Evolutionary conservation across 106 monocot genomes (phyloP).

Genomic region (Apostasia ramifera): DNA sequence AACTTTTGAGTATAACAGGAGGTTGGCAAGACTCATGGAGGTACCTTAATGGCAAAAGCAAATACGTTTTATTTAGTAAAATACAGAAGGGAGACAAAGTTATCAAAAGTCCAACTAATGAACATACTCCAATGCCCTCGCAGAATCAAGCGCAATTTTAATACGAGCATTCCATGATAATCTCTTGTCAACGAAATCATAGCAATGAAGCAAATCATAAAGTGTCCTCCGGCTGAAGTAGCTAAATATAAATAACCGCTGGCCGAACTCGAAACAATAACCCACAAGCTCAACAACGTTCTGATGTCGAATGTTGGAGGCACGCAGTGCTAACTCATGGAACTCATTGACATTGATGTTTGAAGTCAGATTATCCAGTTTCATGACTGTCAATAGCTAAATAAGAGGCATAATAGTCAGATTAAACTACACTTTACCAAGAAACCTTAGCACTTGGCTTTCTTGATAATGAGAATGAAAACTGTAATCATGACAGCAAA

Average conservation of each 20-base stretch:
- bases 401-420: slow-evolving; percentile 14
- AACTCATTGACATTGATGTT: slow-evolving; percentile 43
- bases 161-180: slow-evolving; percentile 82
- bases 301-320: slow-evolving; percentile 59
- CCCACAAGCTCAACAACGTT: slow-evolving; percentile 87
- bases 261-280: slow-evolving; percentile 76
- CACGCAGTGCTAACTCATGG: slow-evolving; percentile 38
- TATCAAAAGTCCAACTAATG: background rate
- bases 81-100: background rate
- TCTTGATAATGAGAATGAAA: too few species aligned
- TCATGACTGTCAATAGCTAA: slow-evolving; percentile 70
- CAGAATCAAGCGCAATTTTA: slow-evolving; percentile 61
- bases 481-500: too few species aligned
- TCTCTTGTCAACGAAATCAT: slow-evolving; percentile 34
- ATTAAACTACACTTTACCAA: background rate
- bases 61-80: background rate
- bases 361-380: slow-evolving; percentile 38
- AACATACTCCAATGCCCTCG: slow-evolving; percentile 43
- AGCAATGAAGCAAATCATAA: slow-evolving; percentile 57
- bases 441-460: too few species aligned
- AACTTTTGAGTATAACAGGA: slow-evolving; percentile 58
- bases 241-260: slow-evolving; percentile 67
- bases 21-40: slow-evolving; percentile 68
- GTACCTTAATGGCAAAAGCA: slow-evolving; percentile 44
- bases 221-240: slow-evolving; percentile 61